phyloP scores from a whole-genome alignment of 108 stramenopile genomes.

The Nannochloropsis oceanica region DNA sequence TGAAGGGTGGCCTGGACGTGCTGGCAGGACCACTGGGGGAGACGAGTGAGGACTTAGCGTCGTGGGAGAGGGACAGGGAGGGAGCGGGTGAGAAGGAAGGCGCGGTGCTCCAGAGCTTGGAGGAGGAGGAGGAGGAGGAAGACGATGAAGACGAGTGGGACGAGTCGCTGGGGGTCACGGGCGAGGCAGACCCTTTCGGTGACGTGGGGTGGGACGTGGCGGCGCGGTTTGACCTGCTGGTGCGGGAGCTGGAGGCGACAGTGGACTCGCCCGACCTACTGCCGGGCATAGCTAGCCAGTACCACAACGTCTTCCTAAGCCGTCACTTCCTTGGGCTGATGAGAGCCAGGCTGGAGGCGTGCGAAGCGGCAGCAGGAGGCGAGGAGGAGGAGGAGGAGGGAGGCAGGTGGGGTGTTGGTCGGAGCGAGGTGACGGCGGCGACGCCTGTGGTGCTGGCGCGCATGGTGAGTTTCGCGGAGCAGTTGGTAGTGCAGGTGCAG shows the following conservation, averaged over 20 bases:
- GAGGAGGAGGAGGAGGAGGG: background rate
- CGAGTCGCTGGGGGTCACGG: constrained; percentile 1
- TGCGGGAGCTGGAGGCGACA: constrained; percentile 4
- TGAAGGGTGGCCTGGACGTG: constrained; percentile 17
- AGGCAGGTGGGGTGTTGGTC: background rate
- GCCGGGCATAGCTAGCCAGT: background rate
- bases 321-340: constrained; percentile 7
- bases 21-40: constrained; percentile 5
- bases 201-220: constrained; percentile 1
- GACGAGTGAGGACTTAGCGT: background rate
- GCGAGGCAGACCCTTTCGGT: background rate
- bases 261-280: background rate
- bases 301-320: constrained; percentile 9
- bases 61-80: background rate
- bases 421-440: constrained; percentile 12
- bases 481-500: constrained; percentile 16
- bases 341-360: constrained; percentile 1
- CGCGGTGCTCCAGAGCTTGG: constrained; percentile 3
- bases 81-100: background rate
- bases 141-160: background rate
- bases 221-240: constrained; percentile 2
- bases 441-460: background rate
- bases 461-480: background rate
- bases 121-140: constrained; percentile 5
- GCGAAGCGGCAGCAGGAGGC: background rate